These are phyloP conservation scores for Lunularia cruciata DNA, from an alignment of 225 moss, liverwort and hornwort species.

Conservation along the genomic window DNA sequence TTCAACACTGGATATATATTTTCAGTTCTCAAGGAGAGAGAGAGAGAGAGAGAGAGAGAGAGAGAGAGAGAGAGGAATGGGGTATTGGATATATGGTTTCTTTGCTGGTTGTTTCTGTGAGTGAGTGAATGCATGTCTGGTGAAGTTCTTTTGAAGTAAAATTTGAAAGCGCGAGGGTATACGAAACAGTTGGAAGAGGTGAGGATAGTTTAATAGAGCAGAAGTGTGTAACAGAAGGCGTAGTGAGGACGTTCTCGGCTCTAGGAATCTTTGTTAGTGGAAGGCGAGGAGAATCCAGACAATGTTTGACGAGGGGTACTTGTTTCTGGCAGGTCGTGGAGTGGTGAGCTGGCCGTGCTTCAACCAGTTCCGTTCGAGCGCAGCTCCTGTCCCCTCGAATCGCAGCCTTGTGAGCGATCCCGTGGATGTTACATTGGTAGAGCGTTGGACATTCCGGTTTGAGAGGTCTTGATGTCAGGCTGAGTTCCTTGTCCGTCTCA, in stretches of 20 bases:
- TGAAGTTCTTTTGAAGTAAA: no score
- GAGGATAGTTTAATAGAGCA: no score
- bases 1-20: not conserved
- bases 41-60: not conserved
- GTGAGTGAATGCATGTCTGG: no score
- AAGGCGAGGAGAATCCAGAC: not conserved
- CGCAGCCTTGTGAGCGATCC: not conserved
- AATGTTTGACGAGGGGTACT: not conserved
- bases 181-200: no score
- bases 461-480: not conserved
- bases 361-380: not conserved
- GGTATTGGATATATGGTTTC: not conserved
- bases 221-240: no score
- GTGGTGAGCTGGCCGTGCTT: not conserved
- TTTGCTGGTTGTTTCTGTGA: no score
- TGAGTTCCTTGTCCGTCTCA: not conserved
- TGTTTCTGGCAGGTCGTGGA: conserved; percentile 3
- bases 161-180: no score
- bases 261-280: no score
- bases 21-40: not conserved
- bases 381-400: not conserved
- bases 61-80: not conserved
- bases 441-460: not conserved
- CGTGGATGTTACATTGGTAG: not conserved
- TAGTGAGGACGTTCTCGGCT: no score